Percentiles rank a stretch among this genome's conserved stretches.
Evolutionary conservation across 176 grass and related monocot species (phyloP).

Genomic region (Triticum timopheevii): DNA sequence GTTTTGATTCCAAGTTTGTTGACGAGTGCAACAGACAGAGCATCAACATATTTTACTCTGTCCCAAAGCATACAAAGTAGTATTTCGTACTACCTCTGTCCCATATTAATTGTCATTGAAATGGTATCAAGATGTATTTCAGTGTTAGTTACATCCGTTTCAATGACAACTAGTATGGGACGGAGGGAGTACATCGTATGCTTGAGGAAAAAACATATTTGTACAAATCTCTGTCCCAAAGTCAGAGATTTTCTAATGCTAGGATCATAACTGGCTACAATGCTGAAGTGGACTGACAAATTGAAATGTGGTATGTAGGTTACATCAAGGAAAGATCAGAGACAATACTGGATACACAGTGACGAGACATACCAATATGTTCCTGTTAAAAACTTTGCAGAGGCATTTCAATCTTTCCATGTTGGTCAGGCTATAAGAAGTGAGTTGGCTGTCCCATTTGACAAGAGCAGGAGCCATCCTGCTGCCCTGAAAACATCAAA

Average conservation of each 20-base stretch:
- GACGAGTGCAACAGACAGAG: not conserved
- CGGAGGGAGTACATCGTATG: not conserved
- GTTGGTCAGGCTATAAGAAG: conserved; percentile 46
- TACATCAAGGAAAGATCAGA: conserved; percentile 91
- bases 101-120: too few relatives aligned
- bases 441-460: conserved; percentile 60
- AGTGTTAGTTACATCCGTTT: too few relatives aligned
- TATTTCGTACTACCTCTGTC: too few relatives aligned
- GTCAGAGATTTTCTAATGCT: not conserved
- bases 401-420: conserved; percentile 65
- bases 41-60: not conserved
- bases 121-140: too few relatives aligned
- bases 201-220: not conserved
- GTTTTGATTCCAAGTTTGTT: not conserved
- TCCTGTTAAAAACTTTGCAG: conserved; percentile 69
- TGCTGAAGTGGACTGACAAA: not conserved
- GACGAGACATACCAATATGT: conserved; percentile 57
- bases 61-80: too few relatives aligned
- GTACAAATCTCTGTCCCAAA: not conserved
- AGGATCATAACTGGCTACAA: not conserved
- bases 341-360: conserved; percentile 62
- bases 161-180: too few relatives aligned
- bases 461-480: conserved; percentile 62
- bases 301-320: conserved; percentile 33
- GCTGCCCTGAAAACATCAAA: conserved; percentile 67